A percentile compares a stretch with the other conserved stretches of the same genome.
These are phyloP conservation scores for Iberis pinnata DNA, from an alignment of 345 rosid species.

Conservation along the genomic window DNA sequence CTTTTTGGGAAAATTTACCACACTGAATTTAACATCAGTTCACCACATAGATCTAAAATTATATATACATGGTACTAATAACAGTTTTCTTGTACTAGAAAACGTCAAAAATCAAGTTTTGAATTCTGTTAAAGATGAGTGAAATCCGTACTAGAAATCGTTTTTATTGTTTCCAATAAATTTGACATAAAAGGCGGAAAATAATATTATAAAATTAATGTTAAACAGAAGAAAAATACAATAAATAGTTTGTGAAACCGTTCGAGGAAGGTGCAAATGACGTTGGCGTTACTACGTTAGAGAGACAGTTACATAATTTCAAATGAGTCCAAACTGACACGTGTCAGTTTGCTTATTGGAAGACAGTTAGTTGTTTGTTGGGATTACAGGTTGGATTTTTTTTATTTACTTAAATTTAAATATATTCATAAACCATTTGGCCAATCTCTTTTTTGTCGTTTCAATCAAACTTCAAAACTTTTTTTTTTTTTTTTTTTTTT, in stretches of 20 bases:
- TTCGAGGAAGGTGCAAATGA: slow-evolving; percentile 32
- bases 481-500: background rate
- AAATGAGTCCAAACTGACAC: slow-evolving; percentile 21
- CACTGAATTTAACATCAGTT: too few relatives aligned
- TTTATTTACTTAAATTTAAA: too few relatives aligned
- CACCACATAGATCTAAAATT: too few relatives aligned
- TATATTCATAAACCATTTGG: slow-evolving; percentile 33
- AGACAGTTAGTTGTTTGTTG: slow-evolving; percentile 30
- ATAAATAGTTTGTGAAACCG: slow-evolving; percentile 16
- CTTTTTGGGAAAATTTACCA: too few relatives aligned
- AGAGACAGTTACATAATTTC: slow-evolving; percentile 23
- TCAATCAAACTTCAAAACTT: slow-evolving; percentile 45
- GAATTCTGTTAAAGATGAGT: background rate
- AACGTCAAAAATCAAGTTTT: too few relatives aligned
- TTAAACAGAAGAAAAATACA: background rate
- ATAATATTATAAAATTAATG: background rate
- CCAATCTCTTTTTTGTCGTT: slow-evolving; percentile 57
- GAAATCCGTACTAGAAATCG: background rate
- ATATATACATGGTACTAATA: too few relatives aligned
- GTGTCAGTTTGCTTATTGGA: slow-evolving; percentile 24
- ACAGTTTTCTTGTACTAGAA: too few relatives aligned
- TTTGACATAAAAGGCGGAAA: slow-evolving; percentile 11
- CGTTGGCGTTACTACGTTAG: slow-evolving; percentile 29
- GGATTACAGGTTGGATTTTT: slow-evolving; percentile 49
- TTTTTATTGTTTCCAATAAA: slow-evolving; percentile 4